Evolutionary conservation across 495 filamentous ascomycete species (phyloP).

Genomic region (Aspergillus bertholletiae): DNA sequence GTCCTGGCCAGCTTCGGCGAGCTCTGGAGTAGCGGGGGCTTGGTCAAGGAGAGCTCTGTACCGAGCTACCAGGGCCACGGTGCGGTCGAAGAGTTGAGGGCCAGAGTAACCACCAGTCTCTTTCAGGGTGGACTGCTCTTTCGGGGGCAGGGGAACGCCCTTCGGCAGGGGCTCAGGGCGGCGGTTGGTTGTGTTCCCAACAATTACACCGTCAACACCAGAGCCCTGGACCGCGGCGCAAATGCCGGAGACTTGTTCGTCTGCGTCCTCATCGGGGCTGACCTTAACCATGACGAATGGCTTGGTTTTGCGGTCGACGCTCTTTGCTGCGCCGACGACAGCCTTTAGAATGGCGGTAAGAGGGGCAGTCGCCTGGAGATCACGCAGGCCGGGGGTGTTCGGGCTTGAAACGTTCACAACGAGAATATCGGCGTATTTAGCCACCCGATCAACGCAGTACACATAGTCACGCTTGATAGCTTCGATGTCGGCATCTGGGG

Average conservation of each 20-base stretch:
- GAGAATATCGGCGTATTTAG: slow-evolving; percentile 84
- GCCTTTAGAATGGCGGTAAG: slow-evolving; percentile 74
- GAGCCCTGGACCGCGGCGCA: slow-evolving; percentile 79
- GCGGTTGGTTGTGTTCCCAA: slow-evolving; percentile 94
- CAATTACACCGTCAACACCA: slow-evolving; percentile 90
- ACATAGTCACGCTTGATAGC: slow-evolving; percentile 84
- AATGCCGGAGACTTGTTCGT: slow-evolving; percentile 79
- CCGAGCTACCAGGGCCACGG: slow-evolving; percentile 66
- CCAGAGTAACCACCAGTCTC: slow-evolving; percentile 91
- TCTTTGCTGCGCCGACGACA: slow-evolving; percentile 73
- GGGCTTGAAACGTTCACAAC: slow-evolving; percentile 97
- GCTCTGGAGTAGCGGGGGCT: slow-evolving; percentile 18
- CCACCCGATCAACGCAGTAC: slow-evolving; percentile 76
- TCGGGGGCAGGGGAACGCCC: slow-evolving; percentile 57
- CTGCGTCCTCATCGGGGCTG: slow-evolving; percentile 85
- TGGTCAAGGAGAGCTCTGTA: slow-evolving; percentile 74
- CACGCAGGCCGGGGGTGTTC: slow-evolving; percentile 87
- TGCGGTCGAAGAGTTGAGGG: slow-evolving; percentile 78
- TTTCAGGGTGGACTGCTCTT: slow-evolving; percentile 61
- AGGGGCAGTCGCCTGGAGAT: slow-evolving; percentile 76
- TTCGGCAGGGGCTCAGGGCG: slow-evolving; percentile 65
- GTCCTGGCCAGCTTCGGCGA: slow-evolving; percentile 9
- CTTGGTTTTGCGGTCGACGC: slow-evolving; percentile 62
- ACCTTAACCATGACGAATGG: slow-evolving; percentile 96
- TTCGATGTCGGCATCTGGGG: slow-evolving; percentile 76